These are phyloP conservation scores for Avicennia marina DNA, from an alignment of 257 asterid species.

Conservation along the genomic window DNA sequence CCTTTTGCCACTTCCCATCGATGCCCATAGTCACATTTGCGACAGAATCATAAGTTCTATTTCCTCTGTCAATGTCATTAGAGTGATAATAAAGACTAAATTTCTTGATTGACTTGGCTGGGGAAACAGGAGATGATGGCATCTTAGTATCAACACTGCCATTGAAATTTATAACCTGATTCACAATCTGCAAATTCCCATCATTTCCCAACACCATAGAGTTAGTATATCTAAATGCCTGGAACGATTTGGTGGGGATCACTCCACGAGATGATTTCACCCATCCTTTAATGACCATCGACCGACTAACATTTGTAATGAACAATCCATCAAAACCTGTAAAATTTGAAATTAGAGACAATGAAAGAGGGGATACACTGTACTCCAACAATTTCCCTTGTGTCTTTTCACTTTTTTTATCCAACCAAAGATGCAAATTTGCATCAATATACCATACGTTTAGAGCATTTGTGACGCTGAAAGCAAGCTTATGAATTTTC, in stretches of 20 bases:
- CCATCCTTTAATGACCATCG: conserved; percentile 45
- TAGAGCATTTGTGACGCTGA: conserved; percentile 59
- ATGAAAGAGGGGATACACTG: conserved; percentile 18
- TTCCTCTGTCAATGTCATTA: conserved; percentile 36
- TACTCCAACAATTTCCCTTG: conserved; percentile 41
- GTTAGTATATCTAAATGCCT: conserved; percentile 36
- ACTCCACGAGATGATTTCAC: conserved; percentile 60
- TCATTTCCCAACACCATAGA: conserved; percentile 50
- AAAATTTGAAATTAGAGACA: conserved; percentile 33
- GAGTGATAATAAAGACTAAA: conserved; percentile 34
- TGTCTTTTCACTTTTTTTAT: conserved; percentile 33
- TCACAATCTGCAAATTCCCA: conserved; percentile 52
- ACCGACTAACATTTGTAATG: conserved; percentile 39
- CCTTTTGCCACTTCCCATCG: conserved; percentile 33
- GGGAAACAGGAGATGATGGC: conserved; percentile 19
- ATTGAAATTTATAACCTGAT: conserved; percentile 47
- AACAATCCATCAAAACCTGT: conserved; percentile 59
- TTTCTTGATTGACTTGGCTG: conserved; percentile 26
- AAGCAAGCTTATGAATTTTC: conserved; percentile 39
- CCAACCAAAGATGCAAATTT: conserved; percentile 84
- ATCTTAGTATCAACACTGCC: conserved; percentile 25
- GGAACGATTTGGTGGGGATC: conserved; percentile 35
- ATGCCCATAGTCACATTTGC: conserved; percentile 53
- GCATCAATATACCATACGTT: conserved; percentile 81
- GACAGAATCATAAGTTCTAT: conserved; percentile 39